phyloP scores from a whole-genome alignment of 176 grass and related monocot genomes.

The Musa schizocarpa region DNA sequence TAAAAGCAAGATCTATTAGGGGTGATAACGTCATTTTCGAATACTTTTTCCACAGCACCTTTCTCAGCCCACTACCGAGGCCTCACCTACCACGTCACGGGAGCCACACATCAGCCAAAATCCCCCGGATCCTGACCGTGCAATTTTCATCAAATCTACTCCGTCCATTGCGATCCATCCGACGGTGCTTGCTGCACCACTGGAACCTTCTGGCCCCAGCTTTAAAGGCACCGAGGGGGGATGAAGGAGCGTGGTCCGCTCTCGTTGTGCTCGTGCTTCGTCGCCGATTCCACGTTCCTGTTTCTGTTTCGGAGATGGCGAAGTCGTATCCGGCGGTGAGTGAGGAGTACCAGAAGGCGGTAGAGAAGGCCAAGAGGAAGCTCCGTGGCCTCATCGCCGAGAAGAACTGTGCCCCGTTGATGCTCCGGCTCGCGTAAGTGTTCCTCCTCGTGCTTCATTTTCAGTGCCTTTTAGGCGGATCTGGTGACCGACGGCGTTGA shows the following conservation, averaged over 20 bases:
- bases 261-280: not conserved
- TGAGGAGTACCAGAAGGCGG: slow-evolving; percentile 56
- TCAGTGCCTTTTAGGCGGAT: not conserved
- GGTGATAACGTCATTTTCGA: not conserved
- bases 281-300: not conserved
- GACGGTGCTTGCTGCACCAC: not conserved
- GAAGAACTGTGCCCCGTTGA: slow-evolving; percentile 93
- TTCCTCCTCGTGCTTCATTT: not conserved
- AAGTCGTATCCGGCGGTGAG: slow-evolving; percentile 65
- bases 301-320: slow-evolving; percentile 35
- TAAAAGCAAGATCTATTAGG: no score
- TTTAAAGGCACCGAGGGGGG: not conserved
- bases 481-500: not conserved
- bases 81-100: not conserved
- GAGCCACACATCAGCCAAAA: not conserved
- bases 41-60: not conserved
- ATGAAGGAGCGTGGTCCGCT: slow-evolving; percentile 21
- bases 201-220: not conserved
- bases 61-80: not conserved
- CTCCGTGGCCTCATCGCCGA: slow-evolving; percentile 83
- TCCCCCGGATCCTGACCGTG: not conserved
- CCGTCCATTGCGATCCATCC: not conserved
- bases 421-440: slow-evolving; percentile 77
- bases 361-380: slow-evolving; percentile 73
- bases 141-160: not conserved